Percentiles rank a stretch among this genome's conserved stretches.
Evolutionary conservation across 1,284 basidiomycete genomes (phyloP).

Genomic region (Clitocybe nebularis): DNA sequence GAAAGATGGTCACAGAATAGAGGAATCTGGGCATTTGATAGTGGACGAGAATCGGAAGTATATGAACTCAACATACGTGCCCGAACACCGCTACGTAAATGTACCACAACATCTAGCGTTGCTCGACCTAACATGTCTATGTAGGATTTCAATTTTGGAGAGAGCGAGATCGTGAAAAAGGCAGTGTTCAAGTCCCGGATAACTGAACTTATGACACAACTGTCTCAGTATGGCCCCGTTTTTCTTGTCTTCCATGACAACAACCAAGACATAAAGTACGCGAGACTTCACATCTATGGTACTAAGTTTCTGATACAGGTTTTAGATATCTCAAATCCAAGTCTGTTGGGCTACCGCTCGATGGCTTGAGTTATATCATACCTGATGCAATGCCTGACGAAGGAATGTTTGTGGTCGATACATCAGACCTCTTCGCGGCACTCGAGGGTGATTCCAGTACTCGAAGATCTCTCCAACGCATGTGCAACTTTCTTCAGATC

Average conservation of each 20-base stretch:
- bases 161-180: conserved; percentile 50
- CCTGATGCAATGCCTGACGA: conserved; percentile 48
- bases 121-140: too few relatives aligned
- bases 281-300: conserved; percentile 1
- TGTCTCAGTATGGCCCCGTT: conserved; percentile 52
- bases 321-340: conserved; percentile 50
- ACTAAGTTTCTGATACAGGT: not conserved
- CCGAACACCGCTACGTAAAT: conserved; percentile 56
- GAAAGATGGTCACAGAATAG: conserved; percentile 43
- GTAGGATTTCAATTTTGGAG: conserved; percentile 66
- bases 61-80: conserved; percentile 59
- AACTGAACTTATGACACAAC: conserved; percentile 40
- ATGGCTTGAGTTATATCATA: conserved; percentile 49
- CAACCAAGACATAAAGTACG: conserved; percentile 69
- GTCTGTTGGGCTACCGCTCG: conserved; percentile 46
- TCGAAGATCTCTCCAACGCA: conserved; percentile 50
- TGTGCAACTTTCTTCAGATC: conserved; percentile 61
- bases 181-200: conserved; percentile 51
- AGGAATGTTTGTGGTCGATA: conserved; percentile 69
- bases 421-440: conserved; percentile 66
- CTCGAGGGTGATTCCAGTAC: conserved; percentile 60
- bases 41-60: conserved; percentile 59
- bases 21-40: conserved; percentile 57
- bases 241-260: conserved; percentile 79
- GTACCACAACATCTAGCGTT: not conserved